Conservation (phyloP, 441 rosid genomes). For the Populus hybrid region DNA sequence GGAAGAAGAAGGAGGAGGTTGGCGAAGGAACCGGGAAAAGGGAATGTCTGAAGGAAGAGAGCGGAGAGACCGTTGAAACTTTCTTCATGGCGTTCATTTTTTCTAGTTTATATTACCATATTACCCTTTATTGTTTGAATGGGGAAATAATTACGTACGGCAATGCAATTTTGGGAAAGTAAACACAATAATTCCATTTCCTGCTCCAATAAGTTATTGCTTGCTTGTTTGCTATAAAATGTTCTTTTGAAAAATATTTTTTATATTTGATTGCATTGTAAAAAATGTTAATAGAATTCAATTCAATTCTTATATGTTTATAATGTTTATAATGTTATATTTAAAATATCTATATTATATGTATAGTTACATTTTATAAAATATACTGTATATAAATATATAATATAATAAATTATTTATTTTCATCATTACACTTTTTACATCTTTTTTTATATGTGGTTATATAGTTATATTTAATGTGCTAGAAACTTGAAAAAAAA, state of each 20-base stretch:
- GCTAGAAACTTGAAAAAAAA: too few species aligned
- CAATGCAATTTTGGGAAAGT: too few species aligned
- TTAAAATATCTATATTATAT: too few species aligned
- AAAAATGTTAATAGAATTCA: background rate
- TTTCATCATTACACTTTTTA: background rate
- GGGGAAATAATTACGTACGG: background rate
- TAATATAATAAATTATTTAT: too few species aligned
- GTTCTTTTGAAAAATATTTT: background rate
- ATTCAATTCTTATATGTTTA: too few species aligned
- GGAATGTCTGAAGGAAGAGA: background rate
- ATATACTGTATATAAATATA: too few species aligned
- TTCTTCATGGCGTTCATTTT: background rate
- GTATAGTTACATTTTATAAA: too few species aligned
- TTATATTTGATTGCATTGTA: background rate
- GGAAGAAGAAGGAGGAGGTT: slow-evolving; percentile 1
- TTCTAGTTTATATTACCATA: background rate
- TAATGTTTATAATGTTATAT: too few species aligned
- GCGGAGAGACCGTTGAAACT: background rate
- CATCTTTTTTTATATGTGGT: background rate
- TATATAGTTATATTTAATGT: too few species aligned
- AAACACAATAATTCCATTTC: background rate
- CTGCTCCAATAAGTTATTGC: background rate
- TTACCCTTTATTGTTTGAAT: background rate
- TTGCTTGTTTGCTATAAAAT: background rate
- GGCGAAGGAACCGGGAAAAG: slow-evolving; percentile 31